Conservation (phyloP, 306 rosid genomes). For the Nissolia schottii region DNA sequence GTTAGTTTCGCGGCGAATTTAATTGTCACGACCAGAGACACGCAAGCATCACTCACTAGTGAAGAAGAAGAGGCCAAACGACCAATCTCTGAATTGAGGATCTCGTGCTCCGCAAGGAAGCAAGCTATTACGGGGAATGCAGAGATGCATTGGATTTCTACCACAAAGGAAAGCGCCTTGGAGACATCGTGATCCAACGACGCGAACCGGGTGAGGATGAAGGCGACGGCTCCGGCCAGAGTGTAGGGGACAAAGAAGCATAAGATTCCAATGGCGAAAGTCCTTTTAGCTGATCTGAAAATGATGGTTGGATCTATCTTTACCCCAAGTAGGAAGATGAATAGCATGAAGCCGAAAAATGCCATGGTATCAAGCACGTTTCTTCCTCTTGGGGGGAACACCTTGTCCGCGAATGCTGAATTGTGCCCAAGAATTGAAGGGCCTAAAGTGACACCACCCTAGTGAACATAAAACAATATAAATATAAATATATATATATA, state of each 20-base stretch:
- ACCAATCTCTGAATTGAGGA: slow-evolving; percentile 64
- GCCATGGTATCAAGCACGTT: slow-evolving; percentile 48
- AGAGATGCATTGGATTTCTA: slow-evolving; percentile 35
- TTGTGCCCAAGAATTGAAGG: slow-evolving; percentile 58
- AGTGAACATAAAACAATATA: slow-evolving; percentile 20
- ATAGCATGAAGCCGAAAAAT: slow-evolving; percentile 48
- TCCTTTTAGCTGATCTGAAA: slow-evolving; percentile 34
- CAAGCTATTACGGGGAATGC: slow-evolving; percentile 49
- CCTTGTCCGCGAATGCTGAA: slow-evolving; percentile 29
- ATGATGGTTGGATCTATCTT: slow-evolving; percentile 48
- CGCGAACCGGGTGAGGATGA: not conserved
- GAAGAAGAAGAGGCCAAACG: slow-evolving; percentile 55
- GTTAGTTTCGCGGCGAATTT: slow-evolving; percentile 27
- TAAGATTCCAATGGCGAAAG: slow-evolving; percentile 37
- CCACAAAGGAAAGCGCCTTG: slow-evolving; percentile 21
- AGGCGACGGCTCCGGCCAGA: slow-evolving; percentile 16
- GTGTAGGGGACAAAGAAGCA: slow-evolving; percentile 41
- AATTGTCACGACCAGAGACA: slow-evolving; percentile 2
- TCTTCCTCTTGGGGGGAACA: slow-evolving; percentile 48
- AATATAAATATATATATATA: slow-evolving; percentile 1
- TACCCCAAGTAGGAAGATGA: slow-evolving; percentile 48
- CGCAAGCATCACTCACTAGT: slow-evolving; percentile 39
- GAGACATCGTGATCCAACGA: slow-evolving; percentile 39
- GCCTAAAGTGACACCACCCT: slow-evolving; percentile 67
- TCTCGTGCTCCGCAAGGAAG: slow-evolving; percentile 48